These are phyloP conservation scores for Corinectria fuckeliana DNA, from an alignment of 2,329 filamentous ascomycete species.

Conservation along the genomic window DNA sequence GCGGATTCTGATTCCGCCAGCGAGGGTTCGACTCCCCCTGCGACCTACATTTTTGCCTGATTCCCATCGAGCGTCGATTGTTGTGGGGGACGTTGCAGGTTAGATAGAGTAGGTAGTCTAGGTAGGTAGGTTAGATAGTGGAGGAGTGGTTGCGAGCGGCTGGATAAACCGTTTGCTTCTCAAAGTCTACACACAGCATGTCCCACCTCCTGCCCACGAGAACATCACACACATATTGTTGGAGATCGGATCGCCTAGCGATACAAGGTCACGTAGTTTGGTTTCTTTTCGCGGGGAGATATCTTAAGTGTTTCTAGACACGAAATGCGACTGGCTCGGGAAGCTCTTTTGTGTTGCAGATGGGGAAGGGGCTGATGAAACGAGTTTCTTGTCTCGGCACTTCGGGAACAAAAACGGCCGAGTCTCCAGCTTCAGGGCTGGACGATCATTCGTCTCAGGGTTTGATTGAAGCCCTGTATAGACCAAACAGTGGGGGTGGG, in stretches of 20 bases:
- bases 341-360: background rate
- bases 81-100: background rate
- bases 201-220: background rate
- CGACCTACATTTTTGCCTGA: conserved; percentile 23
- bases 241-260: background rate
- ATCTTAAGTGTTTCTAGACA: background rate
- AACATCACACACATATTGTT: background rate
- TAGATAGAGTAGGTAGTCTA: background rate
- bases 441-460: conserved; percentile 8
- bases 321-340: conserved; percentile 1
- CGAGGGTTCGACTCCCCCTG: conserved; percentile 31
- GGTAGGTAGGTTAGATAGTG: background rate
- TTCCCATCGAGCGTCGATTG: background rate
- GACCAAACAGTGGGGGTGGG: no score
- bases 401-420: background rate
- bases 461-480: no score
- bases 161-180: background rate
- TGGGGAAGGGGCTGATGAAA: conserved; percentile 3
- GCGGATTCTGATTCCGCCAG: conserved; percentile 33
- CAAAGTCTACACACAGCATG: no score
- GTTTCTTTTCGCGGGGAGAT: background rate
- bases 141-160: background rate
- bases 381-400: background rate
- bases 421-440: conserved; percentile 9
- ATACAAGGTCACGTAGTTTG: background rate